Evolutionary conservation across 805 yeast species (phyloP).

Genomic region (Barnettozyma wickerhamii): DNA sequence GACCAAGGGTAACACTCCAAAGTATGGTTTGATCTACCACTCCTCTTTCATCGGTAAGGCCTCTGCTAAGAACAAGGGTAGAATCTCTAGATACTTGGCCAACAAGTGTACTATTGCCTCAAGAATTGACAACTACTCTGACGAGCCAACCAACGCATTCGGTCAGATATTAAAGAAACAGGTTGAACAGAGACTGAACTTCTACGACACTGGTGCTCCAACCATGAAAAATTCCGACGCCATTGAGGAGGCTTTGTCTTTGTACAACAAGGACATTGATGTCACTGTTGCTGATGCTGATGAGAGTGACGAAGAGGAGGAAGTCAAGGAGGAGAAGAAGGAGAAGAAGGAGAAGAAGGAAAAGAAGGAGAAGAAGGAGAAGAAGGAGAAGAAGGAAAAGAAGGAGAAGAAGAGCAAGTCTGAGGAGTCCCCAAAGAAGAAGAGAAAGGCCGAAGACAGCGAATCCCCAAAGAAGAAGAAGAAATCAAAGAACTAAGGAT

Average conservation of each 20-base stretch:
- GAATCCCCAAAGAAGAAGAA: constrained; percentile 33
- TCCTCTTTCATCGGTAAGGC: constrained; percentile 98
- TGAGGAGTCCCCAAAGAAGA: constrained; percentile 48
- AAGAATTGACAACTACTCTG: constrained; percentile 96
- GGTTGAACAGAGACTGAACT: constrained; percentile 95
- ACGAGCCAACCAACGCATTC: constrained; percentile 84
- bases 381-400: constrained; percentile 47
- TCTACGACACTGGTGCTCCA: constrained; percentile 93
- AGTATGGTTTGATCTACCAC: constrained; percentile 95
- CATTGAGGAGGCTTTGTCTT: constrained; percentile 82
- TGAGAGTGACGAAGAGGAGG: constrained; percentile 32
- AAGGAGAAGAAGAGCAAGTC: constrained; percentile 49
- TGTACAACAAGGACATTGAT: constrained; percentile 46
- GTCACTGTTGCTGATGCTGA: constrained; percentile 34
- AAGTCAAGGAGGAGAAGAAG: constrained; percentile 37
- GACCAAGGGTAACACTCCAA: constrained; percentile 98
- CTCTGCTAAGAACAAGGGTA: constrained; percentile 94
- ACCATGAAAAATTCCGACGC: constrained; percentile 97
- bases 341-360: constrained; percentile 48
- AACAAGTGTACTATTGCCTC: constrained; percentile 99
- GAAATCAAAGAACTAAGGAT: constrained; percentile 25
- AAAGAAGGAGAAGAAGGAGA: constrained; percentile 46
- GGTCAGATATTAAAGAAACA: constrained; percentile 91
- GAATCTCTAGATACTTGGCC: constrained; percentile 97
- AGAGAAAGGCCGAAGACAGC: constrained; percentile 33